Conservation (phyloP, 106 monocot species). For the Hemerocallis citrina region DNA sequence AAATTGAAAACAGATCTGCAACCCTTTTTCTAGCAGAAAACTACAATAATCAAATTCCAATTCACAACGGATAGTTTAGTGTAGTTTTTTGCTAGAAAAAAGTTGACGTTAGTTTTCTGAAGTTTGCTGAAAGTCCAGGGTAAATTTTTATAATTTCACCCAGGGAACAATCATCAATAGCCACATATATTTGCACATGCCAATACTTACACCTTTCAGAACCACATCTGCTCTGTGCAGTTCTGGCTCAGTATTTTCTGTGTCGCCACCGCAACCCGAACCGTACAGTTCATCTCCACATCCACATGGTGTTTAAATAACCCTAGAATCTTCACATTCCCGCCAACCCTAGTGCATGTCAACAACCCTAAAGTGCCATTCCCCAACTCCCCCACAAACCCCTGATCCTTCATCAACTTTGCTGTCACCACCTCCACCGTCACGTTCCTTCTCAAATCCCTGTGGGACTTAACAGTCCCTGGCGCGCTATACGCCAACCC, state of each 20-base stretch:
- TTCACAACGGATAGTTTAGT: no score
- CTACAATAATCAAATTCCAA: no score
- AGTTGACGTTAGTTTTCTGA: no score
- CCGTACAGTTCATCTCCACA: slow-evolving; percentile 49
- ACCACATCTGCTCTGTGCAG: slow-evolving; percentile 27
- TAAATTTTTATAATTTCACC: no score
- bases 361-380: slow-evolving; percentile 16
- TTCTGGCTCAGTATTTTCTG: slow-evolving; percentile 26
- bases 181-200: no score
- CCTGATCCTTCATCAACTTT: slow-evolving; percentile 3
- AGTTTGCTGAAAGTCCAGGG: no score
- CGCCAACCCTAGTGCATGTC: slow-evolving; percentile 45
- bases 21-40: no score
- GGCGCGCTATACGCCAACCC: slow-evolving; percentile 21
- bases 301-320: slow-evolving; percentile 33
- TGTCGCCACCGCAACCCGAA: slow-evolving; percentile 19
- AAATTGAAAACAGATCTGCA: no score
- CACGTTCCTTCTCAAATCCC: slow-evolving; percentile 21
- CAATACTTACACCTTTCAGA: slow-evolving; percentile 4
- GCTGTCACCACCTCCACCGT: slow-evolving; percentile 21
- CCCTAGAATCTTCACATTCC: slow-evolving; percentile 45
- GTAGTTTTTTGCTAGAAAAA: no score
- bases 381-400: slow-evolving; percentile 15
- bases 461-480: slow-evolving; percentile 15
- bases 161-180: no score